Base-by-base conservation (phyloP, 768 basidiomycete genomes). In the Panus rudis region DNA sequence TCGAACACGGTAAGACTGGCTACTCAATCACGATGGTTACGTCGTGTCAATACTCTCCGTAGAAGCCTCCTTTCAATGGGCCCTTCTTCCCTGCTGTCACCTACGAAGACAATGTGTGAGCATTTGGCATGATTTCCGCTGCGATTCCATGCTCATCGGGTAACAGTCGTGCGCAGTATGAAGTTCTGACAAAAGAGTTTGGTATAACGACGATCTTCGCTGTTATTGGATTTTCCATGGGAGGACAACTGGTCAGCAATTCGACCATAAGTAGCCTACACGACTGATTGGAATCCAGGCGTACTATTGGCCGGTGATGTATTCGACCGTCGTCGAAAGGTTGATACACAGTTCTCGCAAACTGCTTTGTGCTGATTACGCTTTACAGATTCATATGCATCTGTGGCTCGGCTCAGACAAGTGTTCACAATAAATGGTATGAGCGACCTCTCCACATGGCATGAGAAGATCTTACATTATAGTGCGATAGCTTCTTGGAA, bases 211-310 rank as follows among this genome's bases (percentile, higher is more conserved):
- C 71, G 46, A 58, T 73, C 1, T 69, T 61, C 42, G 65, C 68
- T 21, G 73, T 70, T 19, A 61, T 76, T 17, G 77, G 77, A 3
- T 76, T 77, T 48, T 76, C 75, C 3, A 80, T 79, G 78, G 76
- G 76, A 41, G 78, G 68, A 3, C 78, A 78, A 51, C 66, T 69
- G 59, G 67, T 66, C 45, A 27, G n/a, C 27, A n/a, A 22, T 4
- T 4, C 34, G 14, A 5, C 30, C 31, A n/a, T 11, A 16, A 12
- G 47, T 24, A 17, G 28, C 25, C 27, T 44, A 4, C 8, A 33
- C 37, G 21, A 32, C 8, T 16, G 13, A 4, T 14, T 8, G 40
- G 17, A 12, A 3, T n/a, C 12, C 37, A 78, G 73, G 69, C 75
- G 1, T 78, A 76, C 51, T 64, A 79, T 47, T 79, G 75, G 76